Evolutionary conservation across 371 early-diverging fungal species (phyloP), one percentile per base, ranked within the genome.

Genomic region (Apophysomyces trapeziformis): DNA sequence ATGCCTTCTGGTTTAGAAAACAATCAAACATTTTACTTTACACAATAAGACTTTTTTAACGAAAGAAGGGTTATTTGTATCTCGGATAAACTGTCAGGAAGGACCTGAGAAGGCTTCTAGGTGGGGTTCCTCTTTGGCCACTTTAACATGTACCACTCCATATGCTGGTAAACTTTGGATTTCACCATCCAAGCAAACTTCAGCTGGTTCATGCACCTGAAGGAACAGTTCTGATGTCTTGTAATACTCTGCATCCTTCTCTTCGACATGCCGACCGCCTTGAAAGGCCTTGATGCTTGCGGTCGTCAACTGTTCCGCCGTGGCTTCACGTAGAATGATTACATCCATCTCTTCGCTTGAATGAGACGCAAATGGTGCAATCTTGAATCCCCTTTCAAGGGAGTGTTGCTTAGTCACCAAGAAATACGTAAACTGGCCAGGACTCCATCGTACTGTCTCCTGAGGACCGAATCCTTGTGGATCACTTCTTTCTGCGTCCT

Each of bases 121-220:
- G 21, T 61, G 50, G n/a, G 67, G 64, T 38, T 73, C 69, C 1
- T 64, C 69, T 38, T 66, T 68, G 57, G 75, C 60, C 7, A 75
- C 66, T 54, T 75, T 64, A 9, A 76, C 54, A 18, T 69, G 73
- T 21, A 79, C 58, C 11, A 75, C 59, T 11, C 79, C 78, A 12
- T 71, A 65, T 7, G 75, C 64, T 18, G 73, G 68, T 44, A 82
- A 18, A 9, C 57, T 16, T 41, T 67, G 60, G 8, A 82, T 78
- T 61, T 82, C 82, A n/a, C 82, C 82, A 69, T 82, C 82, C 38
- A 82, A 45, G 35, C 82, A 82, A 11, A 82, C n/a, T 18, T 82
- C 79, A 5, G 77, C 66, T 14, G 65, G 66, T 35, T 80, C 64
- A 50, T 71, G 38, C 2, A 83, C 76, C 12, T 76, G 73, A 12